Conservation (phyloP, 2,329 filamentous ascomycete species). For the Sporothrix pseudoabietina region DNA sequence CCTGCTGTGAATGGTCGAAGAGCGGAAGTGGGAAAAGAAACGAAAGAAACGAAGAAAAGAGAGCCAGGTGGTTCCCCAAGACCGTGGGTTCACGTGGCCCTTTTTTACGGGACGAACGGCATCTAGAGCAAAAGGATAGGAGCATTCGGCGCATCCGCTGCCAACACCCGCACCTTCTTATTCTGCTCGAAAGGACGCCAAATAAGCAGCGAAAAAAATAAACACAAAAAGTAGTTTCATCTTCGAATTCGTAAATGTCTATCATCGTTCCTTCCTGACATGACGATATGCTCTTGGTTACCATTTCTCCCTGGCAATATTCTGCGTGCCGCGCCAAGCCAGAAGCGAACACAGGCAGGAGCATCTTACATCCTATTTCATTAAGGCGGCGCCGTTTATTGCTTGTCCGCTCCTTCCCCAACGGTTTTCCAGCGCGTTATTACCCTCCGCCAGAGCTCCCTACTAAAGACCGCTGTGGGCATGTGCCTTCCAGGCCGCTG, state of each 20-base stretch:
- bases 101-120: slow-evolving; percentile 15
- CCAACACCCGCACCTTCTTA: neutral
- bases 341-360: slow-evolving; percentile 1
- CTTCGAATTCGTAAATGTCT: neutral
- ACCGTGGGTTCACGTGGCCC: slow-evolving; percentile 21
- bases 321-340: slow-evolving; percentile 8
- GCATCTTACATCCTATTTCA: slow-evolving; percentile 16
- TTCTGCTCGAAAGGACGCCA: neutral
- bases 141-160: neutral
- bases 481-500: neutral
- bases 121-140: neutral
- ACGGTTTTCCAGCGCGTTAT: neutral
- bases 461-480: neutral
- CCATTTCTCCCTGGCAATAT: neutral
- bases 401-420: slow-evolving; percentile 16
- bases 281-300: neutral
- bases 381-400: neutral
- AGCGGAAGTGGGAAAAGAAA: neutral
- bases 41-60: too few relatives aligned
- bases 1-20: neutral
- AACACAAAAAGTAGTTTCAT: too few relatives aligned
- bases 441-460: neutral
- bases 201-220: neutral
- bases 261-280: neutral
- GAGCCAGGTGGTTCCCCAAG: neutral